Evolutionary conservation across 352 stramenopile species (phyloP), one percentile per base, ranked within the genome.

Genomic region (Phytopythium aichiense): DNA sequence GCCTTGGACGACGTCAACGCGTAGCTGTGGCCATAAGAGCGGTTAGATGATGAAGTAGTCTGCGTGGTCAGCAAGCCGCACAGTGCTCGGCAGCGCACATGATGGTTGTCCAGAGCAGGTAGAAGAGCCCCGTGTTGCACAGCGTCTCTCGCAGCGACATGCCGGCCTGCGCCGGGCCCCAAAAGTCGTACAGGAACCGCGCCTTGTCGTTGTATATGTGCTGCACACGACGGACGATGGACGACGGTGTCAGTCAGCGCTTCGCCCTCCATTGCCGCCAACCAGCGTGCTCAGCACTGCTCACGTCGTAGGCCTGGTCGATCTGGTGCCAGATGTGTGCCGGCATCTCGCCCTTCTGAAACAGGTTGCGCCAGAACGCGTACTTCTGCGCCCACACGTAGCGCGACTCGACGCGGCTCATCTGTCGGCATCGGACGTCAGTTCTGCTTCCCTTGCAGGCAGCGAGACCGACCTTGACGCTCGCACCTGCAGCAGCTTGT

Each of bases 321-420:
- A 91, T 76, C 30, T 63, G 56, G 4, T 56, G 46, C 81, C 81
- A 91, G 16, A 76, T 65, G 48, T 86, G 63, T 8, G 49, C 54
- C n/a, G 72, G 73, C 68, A 91, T 85, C 46, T 80, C 60, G 31
- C 81, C 77, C 6, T 63, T 69, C 50, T 71, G 61, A 65, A 73
- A 87, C 28, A 84, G 59, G 38, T 82, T 76, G 23, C 74, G 68
- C 60, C 76, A 79, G 61, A 80, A 83, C 5, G 69, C 72, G 33
- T 89, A 91, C 71, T 86, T 83, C 61, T 86, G 77, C 11, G 72
- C 73, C 79, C 81, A 91, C 18, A 75, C 62, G 55, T 89, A 84
- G 13, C 30, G 59, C 5, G 67, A 71, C 60, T 86, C 76, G 16
- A 59, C 65, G n/a, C 81, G 79, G 52, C 68, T 75, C 63, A 91